Conservation (phyloP, 495 filamentous ascomycete species). For the Penicillium nucicola region DNA sequence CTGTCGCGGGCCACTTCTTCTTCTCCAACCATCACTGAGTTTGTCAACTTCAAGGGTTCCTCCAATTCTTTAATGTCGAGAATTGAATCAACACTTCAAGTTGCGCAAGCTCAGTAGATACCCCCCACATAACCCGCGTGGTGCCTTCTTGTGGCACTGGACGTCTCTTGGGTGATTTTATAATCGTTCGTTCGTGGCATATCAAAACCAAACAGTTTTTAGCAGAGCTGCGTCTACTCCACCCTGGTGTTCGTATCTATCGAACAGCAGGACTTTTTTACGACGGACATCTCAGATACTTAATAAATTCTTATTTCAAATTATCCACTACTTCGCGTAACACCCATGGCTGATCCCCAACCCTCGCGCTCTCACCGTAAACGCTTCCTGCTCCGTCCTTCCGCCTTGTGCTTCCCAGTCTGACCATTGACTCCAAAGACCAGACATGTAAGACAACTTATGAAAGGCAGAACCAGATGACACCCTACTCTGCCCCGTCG, state of each 20-base stretch:
- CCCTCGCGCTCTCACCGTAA: too few relatives aligned
- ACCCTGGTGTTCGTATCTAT: constrained; percentile 46
- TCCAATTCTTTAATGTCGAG: constrained; percentile 6
- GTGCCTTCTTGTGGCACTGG: constrained; percentile 38
- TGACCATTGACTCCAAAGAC: too few relatives aligned
- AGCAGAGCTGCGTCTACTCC: constrained; percentile 56
- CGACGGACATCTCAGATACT: constrained; percentile 41
- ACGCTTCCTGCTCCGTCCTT: too few relatives aligned
- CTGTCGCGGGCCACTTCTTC: not conserved
- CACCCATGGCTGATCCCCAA: too few relatives aligned
- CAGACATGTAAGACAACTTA: too few relatives aligned
- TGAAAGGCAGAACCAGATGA: too few relatives aligned
- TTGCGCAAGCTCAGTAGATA: constrained; percentile 4
- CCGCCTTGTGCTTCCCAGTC: too few relatives aligned
- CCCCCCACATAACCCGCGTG: constrained; percentile 44
- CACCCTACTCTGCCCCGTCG: too few relatives aligned
- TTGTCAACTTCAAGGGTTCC: not conserved
- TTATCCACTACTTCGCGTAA: too few relatives aligned
- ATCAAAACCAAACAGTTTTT: constrained; percentile 55
- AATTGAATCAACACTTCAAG: not conserved
- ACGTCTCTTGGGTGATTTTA: constrained; percentile 40
- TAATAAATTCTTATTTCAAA: too few relatives aligned
- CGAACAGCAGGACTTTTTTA: constrained; percentile 51
- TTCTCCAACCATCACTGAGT: not conserved
- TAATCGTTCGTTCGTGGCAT: constrained; percentile 53